phyloP scores from a whole-genome alignment of 2,329 filamentous ascomycete genomes.

The Hymenoscyphus occultus region DNA sequence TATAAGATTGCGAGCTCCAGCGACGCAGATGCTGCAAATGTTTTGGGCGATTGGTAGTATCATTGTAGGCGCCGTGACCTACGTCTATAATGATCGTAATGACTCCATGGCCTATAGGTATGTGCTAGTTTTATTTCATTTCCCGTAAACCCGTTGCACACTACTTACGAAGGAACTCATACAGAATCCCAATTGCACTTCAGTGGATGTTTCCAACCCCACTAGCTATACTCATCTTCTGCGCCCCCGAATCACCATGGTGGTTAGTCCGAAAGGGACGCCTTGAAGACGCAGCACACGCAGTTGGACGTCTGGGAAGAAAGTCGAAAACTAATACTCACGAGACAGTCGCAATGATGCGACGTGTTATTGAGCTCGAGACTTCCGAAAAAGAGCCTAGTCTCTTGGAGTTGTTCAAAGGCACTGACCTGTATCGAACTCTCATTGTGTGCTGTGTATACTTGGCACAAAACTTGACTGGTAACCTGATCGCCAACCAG shows the following conservation, averaged over 20 bases:
- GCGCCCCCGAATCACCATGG: slow-evolving; percentile 45
- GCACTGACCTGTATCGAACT: slow-evolving; percentile 53
- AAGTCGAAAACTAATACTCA: slow-evolving; percentile 38
- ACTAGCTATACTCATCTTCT: slow-evolving; percentile 47
- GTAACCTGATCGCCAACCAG: slow-evolving; percentile 62
- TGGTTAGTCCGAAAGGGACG: slow-evolving; percentile 49
- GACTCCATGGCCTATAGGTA: slow-evolving; percentile 43
- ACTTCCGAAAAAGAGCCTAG: slow-evolving; percentile 45
- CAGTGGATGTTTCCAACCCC: slow-evolving; percentile 54
- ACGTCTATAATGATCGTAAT: slow-evolving; percentile 45
- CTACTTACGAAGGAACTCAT: slow-evolving; percentile 9
- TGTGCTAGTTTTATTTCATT: slow-evolving; percentile 26
- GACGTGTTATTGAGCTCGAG: slow-evolving; percentile 55
- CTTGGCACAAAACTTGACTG: slow-evolving; percentile 57
- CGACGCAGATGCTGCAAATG: slow-evolving; percentile 63
- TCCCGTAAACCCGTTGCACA: slow-evolving; percentile 10
- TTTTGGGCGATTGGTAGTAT: slow-evolving; percentile 62
- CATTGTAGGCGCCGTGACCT: slow-evolving; percentile 57
- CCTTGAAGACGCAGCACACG: slow-evolving; percentile 40
- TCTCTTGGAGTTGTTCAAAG: slow-evolving; percentile 52
- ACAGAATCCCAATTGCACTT: slow-evolving; percentile 48
- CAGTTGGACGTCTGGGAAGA: slow-evolving; percentile 50
- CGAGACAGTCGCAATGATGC: slow-evolving; percentile 57
- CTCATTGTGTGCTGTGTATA: slow-evolving; percentile 57
- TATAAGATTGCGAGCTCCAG: slow-evolving; percentile 53